Conservation (phyloP, 2,329 filamentous ascomycete genomes). For the Metarhizium guizhouense region DNA sequence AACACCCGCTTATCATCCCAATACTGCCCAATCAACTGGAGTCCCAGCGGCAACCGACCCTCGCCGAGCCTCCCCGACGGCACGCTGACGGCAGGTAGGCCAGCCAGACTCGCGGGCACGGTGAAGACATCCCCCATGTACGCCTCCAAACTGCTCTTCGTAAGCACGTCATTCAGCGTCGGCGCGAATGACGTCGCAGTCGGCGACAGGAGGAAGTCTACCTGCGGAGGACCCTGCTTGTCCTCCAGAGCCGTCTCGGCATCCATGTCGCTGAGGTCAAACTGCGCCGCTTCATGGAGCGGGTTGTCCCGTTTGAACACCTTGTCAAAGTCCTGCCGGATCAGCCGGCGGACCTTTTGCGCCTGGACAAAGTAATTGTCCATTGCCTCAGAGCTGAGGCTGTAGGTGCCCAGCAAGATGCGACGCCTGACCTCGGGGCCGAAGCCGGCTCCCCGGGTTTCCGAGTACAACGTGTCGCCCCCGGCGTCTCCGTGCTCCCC, state of each 20-base stretch:
- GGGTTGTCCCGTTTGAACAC: slow-evolving; percentile 66
- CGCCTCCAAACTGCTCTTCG: slow-evolving; percentile 54
- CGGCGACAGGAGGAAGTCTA: slow-evolving; percentile 82
- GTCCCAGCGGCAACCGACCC: slow-evolving; percentile 35
- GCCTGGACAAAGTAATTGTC: slow-evolving; percentile 97
- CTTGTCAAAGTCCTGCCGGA: slow-evolving; percentile 77
- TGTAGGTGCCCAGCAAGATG: slow-evolving; percentile 84
- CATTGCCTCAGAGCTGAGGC: slow-evolving; percentile 79
- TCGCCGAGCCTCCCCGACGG: slow-evolving; percentile 37
- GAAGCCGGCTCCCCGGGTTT: slow-evolving; percentile 65
- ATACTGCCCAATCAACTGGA: slow-evolving; percentile 76
- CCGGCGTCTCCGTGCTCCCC: slow-evolving; percentile 41
- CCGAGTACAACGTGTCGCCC: slow-evolving; percentile 63
- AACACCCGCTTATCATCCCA: slow-evolving; percentile 63
- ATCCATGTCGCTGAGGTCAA: slow-evolving; percentile 52
- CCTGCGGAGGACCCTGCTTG: slow-evolving; percentile 51
- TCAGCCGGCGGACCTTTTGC: slow-evolving; percentile 74
- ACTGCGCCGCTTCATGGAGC: slow-evolving; percentile 44
- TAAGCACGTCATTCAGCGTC: slow-evolving; percentile 45
- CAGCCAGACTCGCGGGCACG: slow-evolving; percentile 86
- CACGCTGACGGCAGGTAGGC: slow-evolving; percentile 79
- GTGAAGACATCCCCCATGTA: slow-evolving; percentile 96
- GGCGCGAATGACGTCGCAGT: slow-evolving; percentile 76
- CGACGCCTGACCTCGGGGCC: slow-evolving; percentile 79
- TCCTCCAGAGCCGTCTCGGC: slow-evolving; percentile 41